Evolutionary conservation across 2,329 filamentous ascomycete genomes (phyloP), one percentile per base, ranked within the genome.

Genomic region (Didymella pinodella): DNA sequence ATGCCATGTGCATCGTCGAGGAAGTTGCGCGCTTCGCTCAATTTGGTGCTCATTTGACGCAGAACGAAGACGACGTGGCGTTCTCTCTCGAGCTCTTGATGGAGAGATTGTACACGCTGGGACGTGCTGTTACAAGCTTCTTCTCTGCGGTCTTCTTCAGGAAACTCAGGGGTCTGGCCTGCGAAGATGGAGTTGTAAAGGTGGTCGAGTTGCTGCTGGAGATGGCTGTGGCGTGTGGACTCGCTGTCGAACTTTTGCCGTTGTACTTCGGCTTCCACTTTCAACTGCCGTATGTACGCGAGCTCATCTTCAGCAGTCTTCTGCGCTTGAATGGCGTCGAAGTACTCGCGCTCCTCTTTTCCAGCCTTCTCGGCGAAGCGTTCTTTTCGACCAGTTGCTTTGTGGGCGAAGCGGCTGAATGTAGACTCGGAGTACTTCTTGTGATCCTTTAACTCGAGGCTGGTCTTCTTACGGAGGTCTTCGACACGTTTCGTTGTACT

Each of bases 261-360:
- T 25, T 59, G 59, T 0, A 28, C 48, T 32, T 74, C 65, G 4
- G 72, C 72, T 59, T 74, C 69, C 2, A 63, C 49, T 28, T 66
- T 64, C 2, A 75, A 57, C 28, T 75, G 67, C 16, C 57, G 53
- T 3, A 62, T 44, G 25, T 75, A 74, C 11, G 59, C 63, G 1
- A 75, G 62, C 20, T 72, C 65, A 34, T 75, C 73, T 59, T 75
- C 72, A 4, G 66, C 73, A 2, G 64, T 64, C 57, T 74, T 75
- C 46, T 74, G 72, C 28, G 60, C 64, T 53, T 74, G 71, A 28
- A 75, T 70, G 1, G 72, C 73, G 10, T 75, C 69, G 20, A 74
- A 75, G 56, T 75, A 76, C 47, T 75, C 72, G 7, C 69, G 66
- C 41, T 76, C 73, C 62, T 76, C 73, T 49, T 75, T 75, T 0